Conservation (phyloP, 164 flowering plant genomes). For the Annona squamosa region DNA sequence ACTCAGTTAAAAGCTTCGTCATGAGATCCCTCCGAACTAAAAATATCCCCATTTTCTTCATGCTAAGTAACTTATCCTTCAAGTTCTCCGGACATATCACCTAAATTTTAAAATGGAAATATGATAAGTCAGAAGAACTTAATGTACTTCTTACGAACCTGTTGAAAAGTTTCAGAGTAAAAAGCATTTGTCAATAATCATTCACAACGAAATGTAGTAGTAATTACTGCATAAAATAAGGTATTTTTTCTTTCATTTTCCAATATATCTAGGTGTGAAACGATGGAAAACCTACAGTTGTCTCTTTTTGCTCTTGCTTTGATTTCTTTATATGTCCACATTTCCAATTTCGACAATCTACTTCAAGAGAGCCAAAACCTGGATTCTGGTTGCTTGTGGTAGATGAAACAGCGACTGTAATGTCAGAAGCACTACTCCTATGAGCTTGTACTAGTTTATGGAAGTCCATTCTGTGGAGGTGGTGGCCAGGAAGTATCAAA, state of each 20-base stretch:
- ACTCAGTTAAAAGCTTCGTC: conserved; percentile 45
- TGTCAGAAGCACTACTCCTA: conserved; percentile 42
- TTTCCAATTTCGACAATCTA: conserved; percentile 39
- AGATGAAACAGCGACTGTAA: conserved; percentile 48
- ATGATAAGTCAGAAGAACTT: no score
- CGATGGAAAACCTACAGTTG: conserved; percentile 22
- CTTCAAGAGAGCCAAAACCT: conserved; percentile 39
- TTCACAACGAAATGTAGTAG: no score
- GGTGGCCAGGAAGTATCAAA: conserved; percentile 77
- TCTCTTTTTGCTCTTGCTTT: conserved; percentile 10
- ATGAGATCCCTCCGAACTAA: conserved; percentile 49
- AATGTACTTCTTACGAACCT: no score
- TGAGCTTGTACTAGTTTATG: conserved; percentile 54
- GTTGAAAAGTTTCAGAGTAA: no score
- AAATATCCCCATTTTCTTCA: conserved; percentile 66
- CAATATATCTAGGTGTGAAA: background rate
- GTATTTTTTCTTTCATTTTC: background rate
- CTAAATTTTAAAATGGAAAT: conserved; percentile 16
- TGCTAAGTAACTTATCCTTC: conserved; percentile 4
- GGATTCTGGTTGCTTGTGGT: conserved; percentile 24
- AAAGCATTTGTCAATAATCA: no score
- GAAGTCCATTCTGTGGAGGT: conserved; percentile 87
- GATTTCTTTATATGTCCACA: conserved; percentile 25
- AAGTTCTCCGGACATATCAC: conserved; percentile 15
- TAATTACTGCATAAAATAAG: no score